These are phyloP conservation scores for Thalassiosira livingstoniorum DNA, from an alignment of 352 stramenopile species.

Conservation along the genomic window DNA sequence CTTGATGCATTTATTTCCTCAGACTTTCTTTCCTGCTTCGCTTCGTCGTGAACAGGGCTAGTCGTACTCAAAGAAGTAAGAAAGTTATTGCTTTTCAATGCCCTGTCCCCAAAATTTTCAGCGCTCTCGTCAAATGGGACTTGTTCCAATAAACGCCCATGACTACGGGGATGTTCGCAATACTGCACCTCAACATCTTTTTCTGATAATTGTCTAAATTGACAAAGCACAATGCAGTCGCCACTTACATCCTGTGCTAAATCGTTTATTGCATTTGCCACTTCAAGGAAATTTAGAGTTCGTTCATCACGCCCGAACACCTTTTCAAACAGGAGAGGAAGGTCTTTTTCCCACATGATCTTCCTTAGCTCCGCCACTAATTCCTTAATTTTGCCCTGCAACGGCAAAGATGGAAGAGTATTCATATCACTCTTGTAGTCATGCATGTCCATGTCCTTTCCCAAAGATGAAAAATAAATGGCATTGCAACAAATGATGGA, in stretches of 20 bases:
- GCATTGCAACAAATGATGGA: conserved; percentile 49
- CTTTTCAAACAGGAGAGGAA: conserved; percentile 3
- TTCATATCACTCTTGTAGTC: conserved; percentile 13
- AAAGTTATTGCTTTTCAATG: conserved; percentile 22
- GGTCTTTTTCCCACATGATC: conserved; percentile 1
- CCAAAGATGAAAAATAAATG: conserved; percentile 32
- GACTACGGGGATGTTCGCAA: neutral
- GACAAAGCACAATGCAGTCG: conserved; percentile 18
- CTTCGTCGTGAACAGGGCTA: conserved; percentile 23
- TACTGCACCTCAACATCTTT: conserved; percentile 6
- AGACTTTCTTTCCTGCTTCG: conserved; percentile 28
- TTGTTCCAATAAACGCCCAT: neutral
- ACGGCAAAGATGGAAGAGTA: conserved; percentile 33
- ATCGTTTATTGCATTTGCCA: neutral
- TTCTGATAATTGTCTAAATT: conserved; percentile 18
- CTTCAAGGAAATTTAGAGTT: conserved; percentile 12
- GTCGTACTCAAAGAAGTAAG: neutral
- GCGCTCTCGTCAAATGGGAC: conserved; percentile 16
- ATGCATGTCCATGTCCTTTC: conserved; percentile 27
- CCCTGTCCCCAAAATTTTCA: conserved; percentile 4
- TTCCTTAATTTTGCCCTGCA: conserved; percentile 42
- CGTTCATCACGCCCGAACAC: neutral
- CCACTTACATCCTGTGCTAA: neutral
- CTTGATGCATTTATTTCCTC: conserved; percentile 33
- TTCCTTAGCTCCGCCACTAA: conserved; percentile 25